Base-by-base conservation (phyloP, 2,329 filamentous ascomycete species). In the Venturia effusa region DNA sequence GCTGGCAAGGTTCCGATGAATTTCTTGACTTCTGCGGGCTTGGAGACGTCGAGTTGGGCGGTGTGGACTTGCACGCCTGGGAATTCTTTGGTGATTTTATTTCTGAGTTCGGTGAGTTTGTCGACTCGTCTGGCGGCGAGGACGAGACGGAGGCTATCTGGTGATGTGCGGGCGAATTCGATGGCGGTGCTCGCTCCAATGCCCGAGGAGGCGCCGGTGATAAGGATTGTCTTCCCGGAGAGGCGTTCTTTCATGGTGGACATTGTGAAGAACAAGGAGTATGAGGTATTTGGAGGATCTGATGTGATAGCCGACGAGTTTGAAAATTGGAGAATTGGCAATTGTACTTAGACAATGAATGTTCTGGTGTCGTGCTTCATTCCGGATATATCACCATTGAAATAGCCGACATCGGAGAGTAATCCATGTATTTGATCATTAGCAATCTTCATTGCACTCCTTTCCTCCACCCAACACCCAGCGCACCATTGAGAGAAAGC, bases 181-280 rank as follows among this genome's bases (percentile, higher is more conserved):
- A 94, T 80, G n/a, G 93, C 94, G 22, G 84, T 88, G 69, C 83
- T 85, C 64, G 83, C 84, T 30, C 94, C 94, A 75, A 99, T 97
- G 67, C 94, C 94, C 24, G 91, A 95, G 4, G 89, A 94, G 39
- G 94, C 94, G 64, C 94, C 94, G 5, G 94, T 97, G 67, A 99
- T 84, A 64, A 97, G 77, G 65, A 97, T 81, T 4, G 92, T 97
- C 80, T 97, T 97, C 83, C 92, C 92, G 71, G 88, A 83, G 66
- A 99, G 89, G 79, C 93, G 92, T 75, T 91, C 88, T 67, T 83
- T 83, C 77, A 89, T 86, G 72, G 88, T 85, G 45, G 90, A 4
- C 51, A 57, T 57, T 34, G 5, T 34, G 51, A 11, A 22, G 45
- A 34, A n/a, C n/a, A n/a, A 30, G 11, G 11, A n/a, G 2, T n/a